Conservation (phyloP, 192 early-diverging fungal genomes). For the Entrophospora sp. region DNA sequence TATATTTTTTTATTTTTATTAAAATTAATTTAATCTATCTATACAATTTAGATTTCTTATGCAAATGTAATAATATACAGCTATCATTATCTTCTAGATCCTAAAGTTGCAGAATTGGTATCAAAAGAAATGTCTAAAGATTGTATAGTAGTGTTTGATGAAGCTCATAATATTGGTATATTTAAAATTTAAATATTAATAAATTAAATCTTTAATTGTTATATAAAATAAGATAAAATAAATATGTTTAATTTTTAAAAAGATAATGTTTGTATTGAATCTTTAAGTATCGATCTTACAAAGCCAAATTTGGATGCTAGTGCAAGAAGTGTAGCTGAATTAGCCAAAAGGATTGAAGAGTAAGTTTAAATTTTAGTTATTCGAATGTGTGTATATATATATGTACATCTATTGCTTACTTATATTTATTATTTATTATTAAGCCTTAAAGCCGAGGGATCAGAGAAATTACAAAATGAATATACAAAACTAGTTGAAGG, state of each 20-base stretch:
- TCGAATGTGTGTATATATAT: not conserved
- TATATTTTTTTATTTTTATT: not conserved
- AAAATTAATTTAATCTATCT: conserved; percentile 5
- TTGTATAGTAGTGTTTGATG: conserved; percentile 98
- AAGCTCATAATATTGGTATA: conserved; percentile 97
- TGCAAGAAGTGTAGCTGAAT: conserved; percentile 62
- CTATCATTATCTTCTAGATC: conserved; percentile 99
- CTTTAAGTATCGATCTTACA: conserved; percentile 89
- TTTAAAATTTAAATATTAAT: not conserved
- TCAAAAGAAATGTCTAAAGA: conserved; percentile 92
- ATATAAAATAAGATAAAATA: too few relatives aligned
- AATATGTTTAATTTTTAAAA: too few relatives aligned
- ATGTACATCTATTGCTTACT: not conserved
- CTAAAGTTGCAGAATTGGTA: conserved; percentile 96
- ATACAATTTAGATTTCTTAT: conserved; percentile 53
- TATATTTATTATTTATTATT: not conserved
- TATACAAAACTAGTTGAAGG: conserved; percentile 86
- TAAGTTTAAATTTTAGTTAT: conserved; percentile 23
- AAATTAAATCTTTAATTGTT: not conserved
- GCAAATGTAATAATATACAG: conserved; percentile 98
- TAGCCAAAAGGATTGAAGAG: conserved; percentile 66
- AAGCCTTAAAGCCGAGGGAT: conserved; percentile 78
- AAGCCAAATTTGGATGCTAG: conserved; percentile 85
- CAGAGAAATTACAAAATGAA: conserved; percentile 81
- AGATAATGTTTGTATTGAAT: conserved; percentile 99